phyloP scores from a whole-genome alignment of 345 rosid species.

The Populus tremula region DNA sequence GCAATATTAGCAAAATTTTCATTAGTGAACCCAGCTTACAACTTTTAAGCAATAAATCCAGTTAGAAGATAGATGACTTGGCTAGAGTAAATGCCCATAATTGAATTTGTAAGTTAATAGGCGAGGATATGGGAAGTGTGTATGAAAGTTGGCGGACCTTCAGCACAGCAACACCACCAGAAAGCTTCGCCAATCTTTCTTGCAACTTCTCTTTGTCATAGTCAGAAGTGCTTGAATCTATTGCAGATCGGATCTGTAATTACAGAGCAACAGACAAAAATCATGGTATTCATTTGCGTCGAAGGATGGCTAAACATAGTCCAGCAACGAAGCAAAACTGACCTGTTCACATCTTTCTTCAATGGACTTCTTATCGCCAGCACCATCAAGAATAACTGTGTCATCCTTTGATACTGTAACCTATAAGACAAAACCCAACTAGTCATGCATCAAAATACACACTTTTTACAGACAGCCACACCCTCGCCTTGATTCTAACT shows the following conservation, averaged over 20 bases:
- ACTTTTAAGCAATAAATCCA: background rate
- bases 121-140: background rate
- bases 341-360: slow-evolving; percentile 95
- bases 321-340: slow-evolving; percentile 4
- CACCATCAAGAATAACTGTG: slow-evolving; percentile 87
- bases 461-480: background rate
- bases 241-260: slow-evolving; percentile 62
- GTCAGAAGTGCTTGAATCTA: slow-evolving; percentile 82
- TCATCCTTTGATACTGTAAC: slow-evolving; percentile 88
- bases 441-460: slow-evolving; percentile 1
- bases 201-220: slow-evolving; percentile 93
- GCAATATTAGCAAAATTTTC: slow-evolving; percentile 18
- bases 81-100: background rate
- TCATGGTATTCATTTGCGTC: background rate
- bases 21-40: background rate
- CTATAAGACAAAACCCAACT: slow-evolving; percentile 28
- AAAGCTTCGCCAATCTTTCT: slow-evolving; percentile 90
- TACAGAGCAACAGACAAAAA: background rate
- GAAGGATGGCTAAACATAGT: background rate
- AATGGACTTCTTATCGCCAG: slow-evolving; percentile 82
- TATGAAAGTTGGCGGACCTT: slow-evolving; percentile 48
- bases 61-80: background rate
- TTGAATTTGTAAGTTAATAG: background rate
- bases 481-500: background rate
- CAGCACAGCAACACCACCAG: slow-evolving; percentile 94